Evolutionary conservation across 2,329 filamentous ascomycete species (phyloP), one percentile per base, ranked within the genome.

Genomic region (Triangularia verruculosa): DNA sequence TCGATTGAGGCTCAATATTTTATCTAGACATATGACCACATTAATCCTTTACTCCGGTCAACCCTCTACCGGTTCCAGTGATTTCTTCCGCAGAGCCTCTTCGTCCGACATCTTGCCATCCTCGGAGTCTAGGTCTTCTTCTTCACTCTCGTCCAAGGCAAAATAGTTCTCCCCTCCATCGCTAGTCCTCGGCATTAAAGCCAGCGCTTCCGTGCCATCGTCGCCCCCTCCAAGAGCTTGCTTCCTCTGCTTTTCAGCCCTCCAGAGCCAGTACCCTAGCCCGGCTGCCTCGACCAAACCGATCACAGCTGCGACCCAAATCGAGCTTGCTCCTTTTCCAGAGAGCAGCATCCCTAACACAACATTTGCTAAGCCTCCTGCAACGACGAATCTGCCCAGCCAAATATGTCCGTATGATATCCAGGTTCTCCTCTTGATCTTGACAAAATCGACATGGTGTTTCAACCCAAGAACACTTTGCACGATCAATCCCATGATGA

Each of bases 391-490:
- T 57, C 67, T 22, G 12, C 66, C 67, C 3, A 67, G 43, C 67
- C 66, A 68, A 22, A 69, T 64, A 24, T 69, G 67, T 22, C 24
- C 66, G 39, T 64, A 13, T 4, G 67, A 66, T 3, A 68, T 56
- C 63, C 64, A 68, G 9, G 64, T 69, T 43, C 66, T 51, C 51
- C 61, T 39, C 24, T 59, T 60, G 1, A 67, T 43, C 28, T 58
- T 57, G 28, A 68, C 1, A 51, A 67, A 69, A 17, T 43, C 59
- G 22, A 69, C 30, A 52, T 69, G 67, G 20, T 69, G 67, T 28
- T 61, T 60, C 67, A 66, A 69, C 3, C 67, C 67, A 20, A 69
- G 30, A 1, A 68, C 24, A 13, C 17, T 57, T 61, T 69, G 67
- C 9, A 64, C 27, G 1, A 30, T 43, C 3, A 69, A n/a, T 52